Percentiles rank a stretch among this genome's conserved stretches.
phyloP scores from a whole-genome alignment of 257 asterid species.

The Ilex aquifolium region DNA sequence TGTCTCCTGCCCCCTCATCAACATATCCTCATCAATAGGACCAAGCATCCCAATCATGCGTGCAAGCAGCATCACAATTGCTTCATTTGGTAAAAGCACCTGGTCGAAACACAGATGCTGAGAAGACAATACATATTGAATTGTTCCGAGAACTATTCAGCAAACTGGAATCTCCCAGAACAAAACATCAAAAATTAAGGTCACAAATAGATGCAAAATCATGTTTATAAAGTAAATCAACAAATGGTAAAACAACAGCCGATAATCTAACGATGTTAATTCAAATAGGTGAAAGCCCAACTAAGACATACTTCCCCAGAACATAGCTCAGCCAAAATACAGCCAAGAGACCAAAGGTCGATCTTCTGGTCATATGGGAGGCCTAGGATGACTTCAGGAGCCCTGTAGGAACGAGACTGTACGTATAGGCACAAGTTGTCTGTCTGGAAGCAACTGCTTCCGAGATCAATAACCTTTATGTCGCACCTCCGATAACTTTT shows the following conservation, averaged over 20 bases:
- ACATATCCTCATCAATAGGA: slow-evolving; percentile 64
- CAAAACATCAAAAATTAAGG: background rate
- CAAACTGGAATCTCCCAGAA: background rate
- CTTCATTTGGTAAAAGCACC: slow-evolving; percentile 95
- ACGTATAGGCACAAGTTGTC: slow-evolving; percentile 74
- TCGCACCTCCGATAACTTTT: slow-evolving; percentile 82
- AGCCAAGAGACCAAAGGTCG: slow-evolving; percentile 94
- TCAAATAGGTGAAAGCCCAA: background rate
- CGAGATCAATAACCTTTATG: slow-evolving; percentile 90
- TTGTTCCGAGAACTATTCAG: no score
- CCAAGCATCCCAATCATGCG: slow-evolving; percentile 70
- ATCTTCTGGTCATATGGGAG: slow-evolving; percentile 82
- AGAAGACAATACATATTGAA: background rate
- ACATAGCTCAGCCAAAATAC: slow-evolving; percentile 78
- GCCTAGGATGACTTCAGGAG: slow-evolving; percentile 96
- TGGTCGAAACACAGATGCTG: slow-evolving; percentile 19
- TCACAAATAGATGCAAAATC: background rate
- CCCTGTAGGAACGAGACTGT: slow-evolving; percentile 96
- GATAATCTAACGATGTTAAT: background rate
- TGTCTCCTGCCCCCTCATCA: slow-evolving; percentile 62
- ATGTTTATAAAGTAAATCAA: background rate
- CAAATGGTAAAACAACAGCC: background rate
- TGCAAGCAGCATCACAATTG: slow-evolving; percentile 61
- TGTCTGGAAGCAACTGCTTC: slow-evolving; percentile 89
- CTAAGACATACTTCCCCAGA: slow-evolving; percentile 68